These are phyloP conservation scores for Talaromyces sp. DNA, from an alignment of 2,329 filamentous ascomycete species.

Conservation along the genomic window DNA sequence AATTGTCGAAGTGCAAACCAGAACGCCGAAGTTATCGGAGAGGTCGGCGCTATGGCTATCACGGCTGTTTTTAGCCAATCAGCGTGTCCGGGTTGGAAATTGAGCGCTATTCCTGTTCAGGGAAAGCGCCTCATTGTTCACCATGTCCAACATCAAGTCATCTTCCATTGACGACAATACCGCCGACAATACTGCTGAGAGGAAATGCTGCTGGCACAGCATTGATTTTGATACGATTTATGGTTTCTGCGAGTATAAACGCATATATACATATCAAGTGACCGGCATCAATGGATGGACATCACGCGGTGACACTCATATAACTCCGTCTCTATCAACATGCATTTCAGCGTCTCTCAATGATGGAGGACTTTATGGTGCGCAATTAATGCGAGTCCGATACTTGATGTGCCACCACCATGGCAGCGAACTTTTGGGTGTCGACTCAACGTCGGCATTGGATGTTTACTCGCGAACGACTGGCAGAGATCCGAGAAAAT, in stretches of 20 bases:
- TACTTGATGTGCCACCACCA: slow-evolving; percentile 35
- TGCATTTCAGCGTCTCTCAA: not conserved
- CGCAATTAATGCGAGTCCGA: not conserved
- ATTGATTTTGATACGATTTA: not conserved
- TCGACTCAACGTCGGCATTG: slow-evolving; percentile 87
- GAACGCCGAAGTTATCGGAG: not conserved
- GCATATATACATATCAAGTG: not conserved
- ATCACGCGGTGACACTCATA: not conserved
- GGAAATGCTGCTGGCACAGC: not conserved
- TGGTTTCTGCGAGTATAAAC: not conserved
- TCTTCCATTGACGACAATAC: not conserved
- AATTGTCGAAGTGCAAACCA: not conserved
- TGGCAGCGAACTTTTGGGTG: slow-evolving; percentile 96
- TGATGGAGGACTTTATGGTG: slow-evolving; percentile 33
- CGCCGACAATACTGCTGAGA: not conserved
- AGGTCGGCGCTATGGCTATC: slow-evolving; percentile 1
- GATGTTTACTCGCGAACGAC: slow-evolving; percentile 79
- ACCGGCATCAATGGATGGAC: not conserved
- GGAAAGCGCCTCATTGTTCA: not conserved
- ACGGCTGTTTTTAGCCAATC: slow-evolving; percentile 4
- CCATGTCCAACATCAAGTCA: not conserved
- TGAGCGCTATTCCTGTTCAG: slow-evolving; percentile 5
- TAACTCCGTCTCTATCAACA: not conserved
- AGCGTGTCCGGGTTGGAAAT: not conserved
- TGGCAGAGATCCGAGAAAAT: slow-evolving; percentile 67